A percentile compares a stretch with the other conserved stretches of the same genome.
Conservation (phyloP, 305 asterid genomes). For the Fraxinus floribunda region DNA sequence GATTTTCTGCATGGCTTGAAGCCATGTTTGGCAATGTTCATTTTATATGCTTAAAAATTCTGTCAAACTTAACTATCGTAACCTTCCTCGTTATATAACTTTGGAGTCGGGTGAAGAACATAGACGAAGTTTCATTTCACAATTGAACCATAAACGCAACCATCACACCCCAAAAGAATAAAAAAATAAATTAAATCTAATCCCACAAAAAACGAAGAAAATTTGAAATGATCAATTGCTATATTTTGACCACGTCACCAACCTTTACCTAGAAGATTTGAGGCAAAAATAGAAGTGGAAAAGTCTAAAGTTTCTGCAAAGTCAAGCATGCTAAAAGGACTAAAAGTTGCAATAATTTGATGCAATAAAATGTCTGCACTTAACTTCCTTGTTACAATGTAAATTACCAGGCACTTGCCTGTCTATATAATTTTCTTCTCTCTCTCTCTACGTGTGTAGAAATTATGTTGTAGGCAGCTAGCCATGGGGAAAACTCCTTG, state of each 20-base stretch:
- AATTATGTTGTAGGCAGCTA: neutral
- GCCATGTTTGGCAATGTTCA: neutral
- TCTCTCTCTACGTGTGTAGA: neutral
- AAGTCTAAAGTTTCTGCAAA: too few relatives aligned
- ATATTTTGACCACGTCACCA: neutral
- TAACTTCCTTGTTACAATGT: neutral
- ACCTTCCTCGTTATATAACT: neutral
- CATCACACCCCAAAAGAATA: neutral
- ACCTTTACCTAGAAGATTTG: neutral
- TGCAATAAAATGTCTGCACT: neutral
- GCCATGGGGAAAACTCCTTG: conserved; percentile 36
- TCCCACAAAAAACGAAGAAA: neutral
- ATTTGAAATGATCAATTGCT: neutral
- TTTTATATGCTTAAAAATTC: neutral
- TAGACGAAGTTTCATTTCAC: neutral
- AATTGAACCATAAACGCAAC: neutral
- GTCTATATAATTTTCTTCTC: neutral
- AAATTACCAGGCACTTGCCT: neutral
- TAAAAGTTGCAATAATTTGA: neutral
- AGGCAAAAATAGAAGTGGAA: neutral
- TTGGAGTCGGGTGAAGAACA: neutral
- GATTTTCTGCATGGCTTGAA: neutral
- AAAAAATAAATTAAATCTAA: too few relatives aligned
- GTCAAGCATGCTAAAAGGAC: neutral
- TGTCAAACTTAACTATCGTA: neutral